A percentile compares a stretch with the other conserved stretches of the same genome.
Conservation (phyloP, 805 yeast genomes). For the Zygoascus tannicola region DNA sequence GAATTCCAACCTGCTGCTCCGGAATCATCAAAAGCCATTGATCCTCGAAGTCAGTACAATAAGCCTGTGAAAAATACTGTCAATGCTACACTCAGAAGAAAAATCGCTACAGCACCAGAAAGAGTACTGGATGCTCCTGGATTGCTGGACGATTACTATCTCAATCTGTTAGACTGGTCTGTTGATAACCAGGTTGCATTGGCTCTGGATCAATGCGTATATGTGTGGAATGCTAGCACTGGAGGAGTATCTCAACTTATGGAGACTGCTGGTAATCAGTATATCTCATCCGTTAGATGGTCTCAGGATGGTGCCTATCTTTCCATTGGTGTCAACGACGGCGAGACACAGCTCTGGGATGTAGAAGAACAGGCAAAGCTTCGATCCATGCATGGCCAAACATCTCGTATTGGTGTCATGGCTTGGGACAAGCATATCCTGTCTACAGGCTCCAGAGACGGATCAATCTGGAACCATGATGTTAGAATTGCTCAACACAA, state of each 20-base stretch:
- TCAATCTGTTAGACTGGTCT: slow-evolving; percentile 85
- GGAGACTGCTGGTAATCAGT: slow-evolving; percentile 36
- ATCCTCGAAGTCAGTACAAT: slow-evolving; percentile 28
- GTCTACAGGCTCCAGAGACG: slow-evolving; percentile 82
- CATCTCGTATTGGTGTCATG: slow-evolving; percentile 73
- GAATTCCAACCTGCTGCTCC: slow-evolving; percentile 88
- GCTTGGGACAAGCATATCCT: slow-evolving; percentile 76
- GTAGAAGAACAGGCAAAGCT: slow-evolving; percentile 63
- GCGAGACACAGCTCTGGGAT: slow-evolving; percentile 89
- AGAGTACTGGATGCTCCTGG: slow-evolving; percentile 96
- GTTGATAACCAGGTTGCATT: slow-evolving; percentile 71
- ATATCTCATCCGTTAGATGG: slow-evolving; percentile 75
- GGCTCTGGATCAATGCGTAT: slow-evolving; percentile 74
- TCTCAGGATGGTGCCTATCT: slow-evolving; percentile 82
- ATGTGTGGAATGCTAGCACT: slow-evolving; percentile 83
- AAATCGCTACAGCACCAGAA: slow-evolving; percentile 80
- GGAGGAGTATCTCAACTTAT: slow-evolving; percentile 67
- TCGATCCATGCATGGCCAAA: slow-evolving; percentile 67
- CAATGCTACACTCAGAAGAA: slow-evolving; percentile 35
- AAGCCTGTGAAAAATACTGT: slow-evolving; percentile 27
- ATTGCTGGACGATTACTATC: slow-evolving; percentile 81
- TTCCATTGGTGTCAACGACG: slow-evolving; percentile 76
- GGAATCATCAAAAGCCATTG: slow-evolving; percentile 33
- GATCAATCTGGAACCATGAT: slow-evolving; percentile 79
- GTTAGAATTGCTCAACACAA: slow-evolving; percentile 78